These are phyloP conservation scores for Cladosporium sp. DNA, from an alignment of 2,329 filamentous ascomycete species.

Conservation along the genomic window DNA sequence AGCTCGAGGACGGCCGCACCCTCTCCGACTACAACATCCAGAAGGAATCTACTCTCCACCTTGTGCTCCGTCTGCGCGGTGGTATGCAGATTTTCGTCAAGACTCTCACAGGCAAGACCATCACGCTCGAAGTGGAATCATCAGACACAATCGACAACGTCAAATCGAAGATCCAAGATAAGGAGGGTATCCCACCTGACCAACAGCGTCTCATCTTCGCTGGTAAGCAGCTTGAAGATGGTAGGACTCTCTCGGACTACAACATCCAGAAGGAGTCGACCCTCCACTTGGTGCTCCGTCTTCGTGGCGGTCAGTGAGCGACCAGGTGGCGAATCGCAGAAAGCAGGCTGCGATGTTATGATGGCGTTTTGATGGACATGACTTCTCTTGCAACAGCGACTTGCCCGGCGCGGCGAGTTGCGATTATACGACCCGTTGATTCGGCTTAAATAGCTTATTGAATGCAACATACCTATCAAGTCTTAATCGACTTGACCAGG, in stretches of 20 bases:
- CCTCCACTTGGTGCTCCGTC: slow-evolving; percentile 59
- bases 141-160: slow-evolving; percentile 99
- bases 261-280: slow-evolving; percentile 78
- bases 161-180: slow-evolving; percentile 98
- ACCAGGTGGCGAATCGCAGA: background rate
- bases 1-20: slow-evolving; percentile 73
- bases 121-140: slow-evolving; percentile 97
- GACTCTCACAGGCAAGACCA: slow-evolving; percentile 99
- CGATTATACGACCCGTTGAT: background rate
- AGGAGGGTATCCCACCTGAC: slow-evolving; percentile 95
- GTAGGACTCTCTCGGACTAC: slow-evolving; percentile 85
- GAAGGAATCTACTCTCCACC: slow-evolving; percentile 89
- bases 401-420: slow-evolving; percentile 10
- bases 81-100: slow-evolving; percentile 83
- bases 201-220: slow-evolving; percentile 95
- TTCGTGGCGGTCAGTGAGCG: slow-evolving; percentile 52
- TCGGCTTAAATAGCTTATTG: background rate
- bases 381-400: background rate
- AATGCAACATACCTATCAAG: background rate
- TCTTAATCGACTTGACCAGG: background rate
- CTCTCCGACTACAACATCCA: slow-evolving; percentile 96
- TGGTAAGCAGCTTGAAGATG: slow-evolving; percentile 92
- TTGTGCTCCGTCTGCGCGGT: slow-evolving; percentile 93
- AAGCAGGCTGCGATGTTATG: slow-evolving; percentile 9
- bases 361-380: background rate